A percentile compares a stretch with the other conserved stretches of the same genome.
Evolutionary conservation across 208 protist genomes (phyloP).

Genomic region (Acanthamoeba lugdunensis): DNA sequence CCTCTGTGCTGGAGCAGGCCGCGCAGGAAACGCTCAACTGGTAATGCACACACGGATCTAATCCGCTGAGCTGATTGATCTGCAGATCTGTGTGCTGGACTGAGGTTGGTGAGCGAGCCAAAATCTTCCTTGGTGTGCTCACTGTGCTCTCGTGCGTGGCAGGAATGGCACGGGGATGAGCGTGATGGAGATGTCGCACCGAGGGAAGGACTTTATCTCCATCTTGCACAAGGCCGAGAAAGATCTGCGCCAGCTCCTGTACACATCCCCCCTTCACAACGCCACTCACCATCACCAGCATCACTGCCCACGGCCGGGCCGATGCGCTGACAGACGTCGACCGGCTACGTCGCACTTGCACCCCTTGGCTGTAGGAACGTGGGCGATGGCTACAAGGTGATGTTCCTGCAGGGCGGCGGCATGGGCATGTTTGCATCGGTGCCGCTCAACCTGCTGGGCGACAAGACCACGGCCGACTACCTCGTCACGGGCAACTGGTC

Average conservation of each 20-base stretch:
- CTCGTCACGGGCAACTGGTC: constrained; percentile 90
- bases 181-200: constrained; percentile 89
- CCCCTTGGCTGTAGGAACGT: constrained; percentile 76
- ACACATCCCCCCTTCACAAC: background rate
- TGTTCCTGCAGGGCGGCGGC: constrained; percentile 89
- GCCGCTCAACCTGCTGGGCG: constrained; percentile 88
- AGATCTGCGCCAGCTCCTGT: constrained; percentile 83
- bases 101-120: background rate
- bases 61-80: background rate
- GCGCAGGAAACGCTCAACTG: constrained; percentile 85
- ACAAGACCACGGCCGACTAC: constrained; percentile 83
- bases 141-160: background rate
- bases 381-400: constrained; percentile 86
- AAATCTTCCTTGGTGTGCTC: background rate
- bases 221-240: constrained; percentile 83
- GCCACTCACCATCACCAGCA: background rate
- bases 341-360: background rate
- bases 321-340: background rate
- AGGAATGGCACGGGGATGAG: constrained; percentile 81
- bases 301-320: too few species aligned
- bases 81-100: background rate
- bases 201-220: constrained; percentile 81
- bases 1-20: constrained; percentile 83
- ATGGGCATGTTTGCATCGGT: constrained; percentile 86
- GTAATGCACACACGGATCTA: background rate